Base-by-base conservation (phyloP, 768 basidiomycete species). In the Boletus speciosus region DNA sequence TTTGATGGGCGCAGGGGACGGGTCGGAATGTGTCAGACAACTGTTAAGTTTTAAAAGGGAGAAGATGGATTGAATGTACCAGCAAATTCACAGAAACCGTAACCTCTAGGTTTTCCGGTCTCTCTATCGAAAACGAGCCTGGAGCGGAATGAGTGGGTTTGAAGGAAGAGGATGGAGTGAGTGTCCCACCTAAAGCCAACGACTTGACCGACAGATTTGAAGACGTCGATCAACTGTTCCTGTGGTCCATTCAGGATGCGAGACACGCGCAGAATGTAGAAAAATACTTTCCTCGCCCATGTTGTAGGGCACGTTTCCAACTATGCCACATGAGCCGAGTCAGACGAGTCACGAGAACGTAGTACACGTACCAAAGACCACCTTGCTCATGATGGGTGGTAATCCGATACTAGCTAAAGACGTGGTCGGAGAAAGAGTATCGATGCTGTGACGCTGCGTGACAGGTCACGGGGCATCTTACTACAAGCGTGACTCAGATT, bases 51-150 rank as follows among this genome's bases (percentile, higher is more conserved):
- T 59, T 42, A 58, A 59, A 59, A 52, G 58, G 59, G 50, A 58
- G 50, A 59, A 55, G 51, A 66, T 65, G 55, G 73, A 66, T 70
- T 66, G 71, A 66, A 77, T 79, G 75, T 81, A 92, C 90, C 92
- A 61, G 87, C 82, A 64, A 91, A 94, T 81, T 93, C 91, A 77
- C 91, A 93, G 66, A 93, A 93, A 21, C 93, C 93, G 70, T 94
- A 96, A 29, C 93, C 93, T 73, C 86, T 88, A 47, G 93, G 91
- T 69, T 95, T 95, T 51, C 92, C 93, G n/a, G 93, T 93, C 54
- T 92, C 91, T 66, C 91, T 78, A 75, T 93, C 91, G 71, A 89
- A 92, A 44, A 93, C 90, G 45, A 93, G 78, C 69, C 91, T 93
- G 61, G 31, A 52, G 34, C 6, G 10, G 49, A 43, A 32, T 61